phyloP scores from a whole-genome alignment of 768 basidiomycete species.

The Astraeus odoratus region DNA sequence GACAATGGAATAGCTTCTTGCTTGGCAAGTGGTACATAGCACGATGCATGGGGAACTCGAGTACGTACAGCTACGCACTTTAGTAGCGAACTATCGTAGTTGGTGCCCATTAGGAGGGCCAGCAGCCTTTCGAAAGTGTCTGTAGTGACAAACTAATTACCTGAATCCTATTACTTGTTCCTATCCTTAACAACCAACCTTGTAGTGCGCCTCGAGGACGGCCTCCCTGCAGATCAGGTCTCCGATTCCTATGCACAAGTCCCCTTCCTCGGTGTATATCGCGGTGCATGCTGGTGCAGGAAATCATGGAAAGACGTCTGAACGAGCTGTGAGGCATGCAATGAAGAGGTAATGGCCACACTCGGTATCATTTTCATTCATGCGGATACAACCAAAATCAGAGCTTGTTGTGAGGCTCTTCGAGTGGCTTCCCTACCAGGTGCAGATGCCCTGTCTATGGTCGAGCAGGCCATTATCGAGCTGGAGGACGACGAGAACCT shows the following conservation, averaged over 20 bases:
- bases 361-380: neutral
- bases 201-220: too few relatives aligned
- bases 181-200: too few relatives aligned
- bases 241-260: constrained; percentile 2
- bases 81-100: too few relatives aligned
- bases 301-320: constrained; percentile 41
- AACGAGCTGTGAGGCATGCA: constrained; percentile 47
- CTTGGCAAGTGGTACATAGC: too few relatives aligned
- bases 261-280: constrained; percentile 32
- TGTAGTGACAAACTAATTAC: too few relatives aligned
- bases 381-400: constrained; percentile 18
- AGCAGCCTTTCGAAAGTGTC: too few relatives aligned
- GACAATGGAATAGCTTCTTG: neutral
- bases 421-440: constrained; percentile 8
- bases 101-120: too few relatives aligned
- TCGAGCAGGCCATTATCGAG: constrained; percentile 45
- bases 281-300: constrained; percentile 80
- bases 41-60: too few relatives aligned
- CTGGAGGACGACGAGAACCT: constrained; percentile 63
- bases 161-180: too few relatives aligned
- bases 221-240: too few relatives aligned
- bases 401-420: constrained; percentile 48
- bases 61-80: too few relatives aligned
- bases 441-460: constrained; percentile 35
- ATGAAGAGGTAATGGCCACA: constrained; percentile 43